These are phyloP conservation scores for Neophaeococcomyces aloes DNA, from an alignment of 2,329 filamentous ascomycete genomes.

Conservation along the genomic window DNA sequence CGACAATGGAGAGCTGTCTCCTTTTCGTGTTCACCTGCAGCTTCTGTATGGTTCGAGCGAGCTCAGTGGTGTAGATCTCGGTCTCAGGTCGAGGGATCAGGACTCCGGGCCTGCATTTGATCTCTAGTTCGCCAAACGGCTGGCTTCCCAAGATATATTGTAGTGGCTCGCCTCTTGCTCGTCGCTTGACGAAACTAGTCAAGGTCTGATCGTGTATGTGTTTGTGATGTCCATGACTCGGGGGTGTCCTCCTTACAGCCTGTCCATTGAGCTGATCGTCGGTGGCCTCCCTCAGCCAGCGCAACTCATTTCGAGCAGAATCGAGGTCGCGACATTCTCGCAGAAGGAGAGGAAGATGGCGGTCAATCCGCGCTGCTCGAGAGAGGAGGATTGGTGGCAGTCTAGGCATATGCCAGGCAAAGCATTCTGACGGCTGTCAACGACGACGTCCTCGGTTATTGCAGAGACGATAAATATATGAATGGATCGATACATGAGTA, in stretches of 20 bases:
- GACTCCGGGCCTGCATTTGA: conserved; percentile 65
- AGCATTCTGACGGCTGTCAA: not conserved
- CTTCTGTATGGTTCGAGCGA: conserved; percentile 1
- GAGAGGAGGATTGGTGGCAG: conserved; percentile 29
- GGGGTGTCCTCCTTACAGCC: not conserved
- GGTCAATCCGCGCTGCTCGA: conserved; percentile 27
- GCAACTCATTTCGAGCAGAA: conserved; percentile 37
- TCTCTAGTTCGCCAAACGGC: conserved; percentile 74
- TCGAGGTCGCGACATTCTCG: conserved; percentile 34
- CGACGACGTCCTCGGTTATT: too few species aligned
- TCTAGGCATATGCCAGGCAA: conserved; percentile 32
- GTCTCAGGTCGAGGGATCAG: conserved; percentile 63
- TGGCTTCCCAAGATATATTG: conserved; percentile 86
- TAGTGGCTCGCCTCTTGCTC: conserved; percentile 59
- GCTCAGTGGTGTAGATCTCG: conserved; percentile 18
- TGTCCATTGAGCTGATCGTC: conserved; percentile 8
- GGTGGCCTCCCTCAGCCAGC: conserved; percentile 35
- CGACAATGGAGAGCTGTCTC: conserved; percentile 52
- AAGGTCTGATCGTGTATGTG: not conserved
- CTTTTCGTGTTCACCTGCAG: not conserved
- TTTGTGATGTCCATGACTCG: too few species aligned
- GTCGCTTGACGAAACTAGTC: conserved; percentile 28
- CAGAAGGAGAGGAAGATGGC: conserved; percentile 33
- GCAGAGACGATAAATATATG: too few species aligned
- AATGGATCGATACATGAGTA: too few species aligned